phyloP scores from a whole-genome alignment of 2,329 filamentous ascomycete species.

The Talaromyces sp. region DNA sequence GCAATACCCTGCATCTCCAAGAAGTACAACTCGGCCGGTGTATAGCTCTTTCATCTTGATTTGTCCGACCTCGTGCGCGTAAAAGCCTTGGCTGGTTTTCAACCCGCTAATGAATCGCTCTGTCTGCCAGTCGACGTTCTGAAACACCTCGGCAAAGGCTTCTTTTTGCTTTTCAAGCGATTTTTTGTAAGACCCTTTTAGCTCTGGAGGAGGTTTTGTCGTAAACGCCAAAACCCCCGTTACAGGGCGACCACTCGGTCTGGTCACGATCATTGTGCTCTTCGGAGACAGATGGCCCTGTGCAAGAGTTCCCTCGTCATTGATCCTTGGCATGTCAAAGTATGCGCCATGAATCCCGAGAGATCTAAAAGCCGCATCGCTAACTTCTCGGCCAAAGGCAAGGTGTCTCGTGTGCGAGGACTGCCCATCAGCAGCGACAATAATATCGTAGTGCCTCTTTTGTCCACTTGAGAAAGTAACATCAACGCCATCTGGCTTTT shows the following conservation, averaged over 20 bases:
- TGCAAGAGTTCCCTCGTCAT: slow-evolving; percentile 12
- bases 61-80: slow-evolving; percentile 34
- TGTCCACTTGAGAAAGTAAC: slow-evolving; percentile 41
- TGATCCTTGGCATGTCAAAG: slow-evolving; percentile 19
- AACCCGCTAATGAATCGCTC: slow-evolving; percentile 34
- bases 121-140: slow-evolving; percentile 33
- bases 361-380: slow-evolving; percentile 10
- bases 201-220: neutral
- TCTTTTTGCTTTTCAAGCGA: slow-evolving; percentile 20
- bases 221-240: neutral
- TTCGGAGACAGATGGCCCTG: slow-evolving; percentile 16
- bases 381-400: slow-evolving; percentile 7
- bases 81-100: slow-evolving; percentile 38
- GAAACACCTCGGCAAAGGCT: slow-evolving; percentile 22
- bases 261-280: slow-evolving; percentile 15
- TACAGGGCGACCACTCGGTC: neutral
- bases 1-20: slow-evolving; percentile 38
- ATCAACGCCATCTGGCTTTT: slow-evolving; percentile 28
- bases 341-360: slow-evolving; percentile 22
- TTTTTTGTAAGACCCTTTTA: neutral
- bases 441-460: slow-evolving; percentile 42
- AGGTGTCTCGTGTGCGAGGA: slow-evolving; percentile 35
- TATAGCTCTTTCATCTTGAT: slow-evolving; percentile 25
- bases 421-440: slow-evolving; percentile 53
- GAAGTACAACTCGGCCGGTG: slow-evolving; percentile 30